phyloP scores from a whole-genome alignment of 495 filamentous ascomycete species.

The Trichoderma reesei region DNA sequence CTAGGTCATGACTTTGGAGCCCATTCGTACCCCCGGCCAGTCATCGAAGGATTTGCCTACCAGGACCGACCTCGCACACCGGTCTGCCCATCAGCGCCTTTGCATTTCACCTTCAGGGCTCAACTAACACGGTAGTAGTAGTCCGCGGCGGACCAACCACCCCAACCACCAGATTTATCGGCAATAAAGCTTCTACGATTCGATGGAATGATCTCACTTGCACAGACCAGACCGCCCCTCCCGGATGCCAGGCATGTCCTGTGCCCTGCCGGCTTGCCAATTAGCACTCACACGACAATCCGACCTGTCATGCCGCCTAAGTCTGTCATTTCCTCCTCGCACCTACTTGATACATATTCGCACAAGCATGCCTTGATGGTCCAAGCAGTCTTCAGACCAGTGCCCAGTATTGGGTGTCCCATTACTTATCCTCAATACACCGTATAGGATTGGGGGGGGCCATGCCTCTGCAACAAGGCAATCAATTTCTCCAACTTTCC shows the following conservation, averaged over 20 bases:
- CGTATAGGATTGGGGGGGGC: too few relatives aligned
- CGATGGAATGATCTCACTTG: conserved; percentile 6
- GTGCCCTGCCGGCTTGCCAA: not conserved
- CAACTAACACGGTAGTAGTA: too few relatives aligned
- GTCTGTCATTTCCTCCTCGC: not conserved
- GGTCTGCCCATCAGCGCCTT: not conserved
- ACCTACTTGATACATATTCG: not conserved
- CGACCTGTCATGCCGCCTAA: not conserved
- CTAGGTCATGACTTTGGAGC: not conserved
- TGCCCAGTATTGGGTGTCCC: too few relatives aligned
- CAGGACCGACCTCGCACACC: not conserved
- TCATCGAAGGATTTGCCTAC: not conserved
- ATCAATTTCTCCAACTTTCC: not conserved
- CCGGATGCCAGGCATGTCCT: not conserved
- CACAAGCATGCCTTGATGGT: too few relatives aligned
- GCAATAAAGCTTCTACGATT: conserved; percentile 1
- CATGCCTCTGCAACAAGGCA: too few relatives aligned
- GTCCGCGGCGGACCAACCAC: not conserved
- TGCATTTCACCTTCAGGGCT: not conserved
- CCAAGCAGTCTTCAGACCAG: too few relatives aligned
- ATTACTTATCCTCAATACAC: too few relatives aligned
- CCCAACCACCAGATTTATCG: not conserved
- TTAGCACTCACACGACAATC: not conserved
- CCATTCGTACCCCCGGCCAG: not conserved
- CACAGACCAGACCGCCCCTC: conserved; percentile 3